These are phyloP conservation scores for Lachnum nothofagi DNA, from an alignment of 2,329 filamentous ascomycete species.

Conservation along the genomic window DNA sequence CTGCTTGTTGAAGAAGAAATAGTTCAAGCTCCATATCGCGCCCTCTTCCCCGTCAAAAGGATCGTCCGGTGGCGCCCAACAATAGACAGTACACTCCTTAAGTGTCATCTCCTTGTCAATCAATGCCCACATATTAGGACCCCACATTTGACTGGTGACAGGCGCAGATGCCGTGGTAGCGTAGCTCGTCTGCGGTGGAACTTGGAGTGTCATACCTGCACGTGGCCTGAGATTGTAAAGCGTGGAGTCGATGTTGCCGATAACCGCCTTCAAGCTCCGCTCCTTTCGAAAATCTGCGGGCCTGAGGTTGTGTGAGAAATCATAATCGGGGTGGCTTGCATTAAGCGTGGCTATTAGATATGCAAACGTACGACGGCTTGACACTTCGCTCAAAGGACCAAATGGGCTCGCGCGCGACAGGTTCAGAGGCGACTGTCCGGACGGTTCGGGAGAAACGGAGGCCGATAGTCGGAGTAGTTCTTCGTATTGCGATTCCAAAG, in stretches of 20 bases:
- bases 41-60: constrained; percentile 89
- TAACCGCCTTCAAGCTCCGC: constrained; percentile 71
- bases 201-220: constrained; percentile 36
- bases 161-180: constrained; percentile 35
- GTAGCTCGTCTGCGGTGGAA: constrained; percentile 36
- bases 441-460: constrained; percentile 72
- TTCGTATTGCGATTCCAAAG: constrained; percentile 85
- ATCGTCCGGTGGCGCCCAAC: constrained; percentile 82
- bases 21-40: constrained; percentile 91
- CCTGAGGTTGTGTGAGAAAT: constrained; percentile 88
- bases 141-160: constrained; percentile 63
- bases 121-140: constrained; percentile 82
- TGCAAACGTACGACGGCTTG: constrained; percentile 85
- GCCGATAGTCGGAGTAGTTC: constrained; percentile 80
- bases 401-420: constrained; percentile 86
- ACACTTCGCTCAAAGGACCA: constrained; percentile 79
- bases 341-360: constrained; percentile 96
- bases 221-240: constrained; percentile 78
- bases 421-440: constrained; percentile 61
- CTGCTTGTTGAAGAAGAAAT: constrained; percentile 95
- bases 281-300: constrained; percentile 88
- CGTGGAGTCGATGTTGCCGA: constrained; percentile 81
- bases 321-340: constrained; percentile 91
- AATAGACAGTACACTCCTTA: constrained; percentile 82
- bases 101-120: constrained; percentile 94